Base-by-base conservation (phyloP, 257 asterid genomes). In the Petunia axillaris region DNA sequence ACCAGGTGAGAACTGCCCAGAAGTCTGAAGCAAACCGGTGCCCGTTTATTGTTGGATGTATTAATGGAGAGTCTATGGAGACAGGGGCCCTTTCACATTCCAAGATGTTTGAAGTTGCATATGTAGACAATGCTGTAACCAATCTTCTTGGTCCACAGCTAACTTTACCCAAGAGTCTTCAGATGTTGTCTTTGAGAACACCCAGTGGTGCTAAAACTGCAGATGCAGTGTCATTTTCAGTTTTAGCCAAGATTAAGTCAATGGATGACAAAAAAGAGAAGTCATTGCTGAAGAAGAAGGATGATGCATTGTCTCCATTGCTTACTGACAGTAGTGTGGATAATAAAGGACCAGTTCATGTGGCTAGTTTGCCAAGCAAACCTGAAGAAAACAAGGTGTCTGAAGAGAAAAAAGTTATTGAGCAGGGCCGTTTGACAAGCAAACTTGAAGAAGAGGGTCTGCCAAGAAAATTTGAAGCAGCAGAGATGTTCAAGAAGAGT, bases 1-100 rank as follows among this genome's bases (percentile, higher is more conserved):
- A 43, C 60, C 77, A 71, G 60, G 60, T 71, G 44, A 48, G 48
- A 25, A 48, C 41, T 48, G 60, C 59, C 1, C 25, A 9, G 1
- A 71, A 36, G 77, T 71, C 77, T 48, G 60, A 40, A 71, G 60
- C 16, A 11, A 71, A 48, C 60, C 54, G 59, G 57, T 70, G 77
- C 77, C 77, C 77, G 15, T 43, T 71, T 71, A 44, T 71, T 71
- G 77, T 71, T 35, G 77, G 77, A 52, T 71, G 60, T 35, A 71
- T 71, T 35, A 2, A 2, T 8, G 43, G 77, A 44, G 77, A 71
- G 25, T 35, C 60, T 48, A 38, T 15, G 35, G 77, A 48, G 60
- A 71, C 48, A 6, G 77, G 11, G 77, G 35, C 3, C 35, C 77
- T 71, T 48, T 71, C 77, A 48, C 3, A 0, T 48, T 71, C 60